Conservation (phyloP, 306 rosid genomes). For the Pterocarpus macrocarpus region DNA sequence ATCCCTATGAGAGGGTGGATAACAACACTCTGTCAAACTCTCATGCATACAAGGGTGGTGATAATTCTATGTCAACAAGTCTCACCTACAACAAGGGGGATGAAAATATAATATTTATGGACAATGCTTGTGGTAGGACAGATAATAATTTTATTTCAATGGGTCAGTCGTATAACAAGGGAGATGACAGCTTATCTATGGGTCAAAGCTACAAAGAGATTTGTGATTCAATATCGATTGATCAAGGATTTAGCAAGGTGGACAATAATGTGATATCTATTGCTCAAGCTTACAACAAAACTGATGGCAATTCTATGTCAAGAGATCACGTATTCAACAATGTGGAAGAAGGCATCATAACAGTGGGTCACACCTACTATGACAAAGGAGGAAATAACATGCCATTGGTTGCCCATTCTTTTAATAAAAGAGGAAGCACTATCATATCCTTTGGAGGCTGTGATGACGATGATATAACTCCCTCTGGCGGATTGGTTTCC, state of each 20-base stretch:
- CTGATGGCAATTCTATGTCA: slow-evolving; percentile 49
- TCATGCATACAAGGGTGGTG: slow-evolving; percentile 43
- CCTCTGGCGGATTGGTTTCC: too few species aligned
- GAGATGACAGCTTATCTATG: too few species aligned
- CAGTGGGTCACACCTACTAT: slow-evolving; percentile 8
- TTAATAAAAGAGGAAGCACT: too few species aligned
- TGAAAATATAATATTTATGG: slow-evolving; percentile 34
- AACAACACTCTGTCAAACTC: slow-evolving; percentile 37
- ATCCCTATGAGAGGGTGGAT: slow-evolving; percentile 47
- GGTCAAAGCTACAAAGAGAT: too few species aligned
- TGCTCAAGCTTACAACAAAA: slow-evolving; percentile 57
- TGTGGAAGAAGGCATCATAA: too few species aligned
- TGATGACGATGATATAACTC: too few species aligned
- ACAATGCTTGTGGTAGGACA: slow-evolving; percentile 55
- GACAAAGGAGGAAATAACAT: slow-evolving; percentile 45
- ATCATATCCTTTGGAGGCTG: too few species aligned
- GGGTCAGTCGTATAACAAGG: too few species aligned
- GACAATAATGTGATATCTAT: too few species aligned
- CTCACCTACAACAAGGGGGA: slow-evolving; percentile 57
- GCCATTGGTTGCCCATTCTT: slow-evolving; percentile 39
- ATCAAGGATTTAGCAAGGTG: slow-evolving; percentile 36
- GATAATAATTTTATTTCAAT: slow-evolving; percentile 57
- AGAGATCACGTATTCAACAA: slow-evolving; percentile 46
- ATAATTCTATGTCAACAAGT: slow-evolving; percentile 52
- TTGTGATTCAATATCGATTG: background rate